Percentiles rank a stretch among this genome's conserved stretches.
phyloP scores from a whole-genome alignment of 1,284 basidiomycete species.

The Retiboletus fuscus region DNA sequence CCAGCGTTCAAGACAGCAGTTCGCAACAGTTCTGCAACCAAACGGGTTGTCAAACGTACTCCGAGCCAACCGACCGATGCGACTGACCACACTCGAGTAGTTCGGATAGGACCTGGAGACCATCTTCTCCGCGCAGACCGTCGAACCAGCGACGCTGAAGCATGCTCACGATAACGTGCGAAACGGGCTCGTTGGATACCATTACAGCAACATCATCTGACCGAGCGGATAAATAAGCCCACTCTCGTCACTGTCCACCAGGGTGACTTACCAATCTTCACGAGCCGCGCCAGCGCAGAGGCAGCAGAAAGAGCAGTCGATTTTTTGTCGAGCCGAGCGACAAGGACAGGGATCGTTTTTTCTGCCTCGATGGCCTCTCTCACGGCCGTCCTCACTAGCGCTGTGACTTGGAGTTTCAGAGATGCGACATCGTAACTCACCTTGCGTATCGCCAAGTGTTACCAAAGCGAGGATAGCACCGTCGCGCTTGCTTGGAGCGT shows the following conservation, averaged over 20 bases:
- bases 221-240: background rate
- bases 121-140: constrained; percentile 43
- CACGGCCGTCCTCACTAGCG: constrained; percentile 26
- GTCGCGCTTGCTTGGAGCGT: constrained; percentile 23
- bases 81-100: constrained; percentile 41
- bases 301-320: constrained; percentile 39
- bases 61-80: background rate
- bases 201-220: constrained; percentile 35
- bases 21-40: constrained; percentile 30
- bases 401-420: background rate
- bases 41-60: background rate
- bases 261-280: constrained; percentile 36
- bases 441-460: constrained; percentile 26
- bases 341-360: constrained; percentile 35
- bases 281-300: constrained; percentile 33
- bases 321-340: constrained; percentile 34
- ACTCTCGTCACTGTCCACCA: background rate
- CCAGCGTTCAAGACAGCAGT: constrained; percentile 31
- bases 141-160: constrained; percentile 45
- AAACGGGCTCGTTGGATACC: constrained; percentile 28
- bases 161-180: constrained; percentile 38
- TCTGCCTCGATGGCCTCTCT: constrained; percentile 30
- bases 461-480: constrained; percentile 40
- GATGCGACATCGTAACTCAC: constrained; percentile 15
- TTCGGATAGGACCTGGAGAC: constrained; percentile 35